Base-by-base conservation (phyloP, 257 asterid genomes). In the Fraxinus cuspidata region DNA sequence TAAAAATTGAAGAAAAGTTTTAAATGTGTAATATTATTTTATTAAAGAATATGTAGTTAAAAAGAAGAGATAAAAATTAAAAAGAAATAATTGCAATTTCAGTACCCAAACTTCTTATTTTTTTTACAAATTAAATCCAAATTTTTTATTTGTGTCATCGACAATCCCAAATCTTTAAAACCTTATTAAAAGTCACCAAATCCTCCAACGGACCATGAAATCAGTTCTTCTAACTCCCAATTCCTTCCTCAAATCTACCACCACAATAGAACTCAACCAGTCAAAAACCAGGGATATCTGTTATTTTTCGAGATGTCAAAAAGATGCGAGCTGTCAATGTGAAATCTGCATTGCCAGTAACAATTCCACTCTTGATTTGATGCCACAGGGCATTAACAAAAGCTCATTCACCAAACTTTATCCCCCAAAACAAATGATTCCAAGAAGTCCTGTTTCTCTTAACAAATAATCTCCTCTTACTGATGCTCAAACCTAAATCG, bases 341-440 rank as follows among this genome's bases (percentile, higher is more conserved):
- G 87, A 89, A 15, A 95, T 93, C 6, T 95, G 98, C 83, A 82
- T 93, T 2, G 97, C 88, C 4, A 91, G 98, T 89, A 86, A 91
- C 60, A 89, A 91, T 34, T 96, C 99, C 7, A 90, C 97, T 23
- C 97, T 87, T 16, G 98, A 95, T 86, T 87, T 94, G 85, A 89
- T 90, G 82, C 91, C 92, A 1, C 82, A 75, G 15, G 88, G 87
- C 70, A 63, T 71, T 47, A 80, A 76, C 8, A 81, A 87, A 79
- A 88, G 88, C 81, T 83, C 96, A 0, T 80, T 84, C 40, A 83
- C 93, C 0, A 90, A 85, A 34, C 51, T 58, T 69, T 89, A 94
- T 4, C 76, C 76, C 44, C 60, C 90, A 1, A 87, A 83, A 79
- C 89, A 85, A 7, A 47, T 37, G 18, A 64, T 85, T 77, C 86